Evolutionary conservation across 164 flowering plant species (phyloP).

Genomic region (Piper betle): DNA sequence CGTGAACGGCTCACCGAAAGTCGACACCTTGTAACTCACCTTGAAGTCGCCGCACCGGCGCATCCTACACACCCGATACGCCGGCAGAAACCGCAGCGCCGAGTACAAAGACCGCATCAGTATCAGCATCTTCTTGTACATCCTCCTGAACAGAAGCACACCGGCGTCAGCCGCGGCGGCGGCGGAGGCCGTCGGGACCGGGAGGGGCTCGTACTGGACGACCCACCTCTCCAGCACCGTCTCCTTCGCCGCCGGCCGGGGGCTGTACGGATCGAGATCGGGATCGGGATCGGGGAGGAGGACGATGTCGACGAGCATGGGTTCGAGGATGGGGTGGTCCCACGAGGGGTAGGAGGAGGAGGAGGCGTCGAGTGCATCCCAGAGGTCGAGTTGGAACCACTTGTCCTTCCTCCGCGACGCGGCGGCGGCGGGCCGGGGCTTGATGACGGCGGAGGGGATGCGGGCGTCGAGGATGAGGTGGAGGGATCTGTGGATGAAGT

Average conservation of each 20-base stretch:
- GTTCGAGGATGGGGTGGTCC: conserved; percentile 63
- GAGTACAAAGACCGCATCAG: conserved; percentile 61
- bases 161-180: conserved; percentile 10
- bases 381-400: conserved; percentile 66
- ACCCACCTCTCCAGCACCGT: conserved; percentile 87
- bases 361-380: conserved; percentile 67
- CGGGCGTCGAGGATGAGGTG: conserved; percentile 69
- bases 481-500: conserved; percentile 58
- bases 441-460: conserved; percentile 61
- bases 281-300: conserved; percentile 38
- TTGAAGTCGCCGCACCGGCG: conserved; percentile 46
- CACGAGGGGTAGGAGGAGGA: conserved; percentile 57
- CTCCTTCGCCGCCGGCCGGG: conserved; percentile 25
- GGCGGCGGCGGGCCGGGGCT: conserved; percentile 24
- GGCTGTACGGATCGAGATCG: conserved; percentile 8
- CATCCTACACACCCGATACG: conserved; percentile 48
- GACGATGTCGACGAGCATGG: conserved; percentile 69
- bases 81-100: conserved; percentile 73
- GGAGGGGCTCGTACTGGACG: conserved; percentile 46
- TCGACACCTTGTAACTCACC: conserved; percentile 67
- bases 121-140: conserved; percentile 65
- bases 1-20: conserved; percentile 53
- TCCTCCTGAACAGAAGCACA: conserved; percentile 36
- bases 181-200: conserved; percentile 19
- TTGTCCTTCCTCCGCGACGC: conserved; percentile 51